Base-by-base conservation (phyloP, 2,329 filamentous ascomycete genomes). In the Xylariaceae sp. region DNA sequence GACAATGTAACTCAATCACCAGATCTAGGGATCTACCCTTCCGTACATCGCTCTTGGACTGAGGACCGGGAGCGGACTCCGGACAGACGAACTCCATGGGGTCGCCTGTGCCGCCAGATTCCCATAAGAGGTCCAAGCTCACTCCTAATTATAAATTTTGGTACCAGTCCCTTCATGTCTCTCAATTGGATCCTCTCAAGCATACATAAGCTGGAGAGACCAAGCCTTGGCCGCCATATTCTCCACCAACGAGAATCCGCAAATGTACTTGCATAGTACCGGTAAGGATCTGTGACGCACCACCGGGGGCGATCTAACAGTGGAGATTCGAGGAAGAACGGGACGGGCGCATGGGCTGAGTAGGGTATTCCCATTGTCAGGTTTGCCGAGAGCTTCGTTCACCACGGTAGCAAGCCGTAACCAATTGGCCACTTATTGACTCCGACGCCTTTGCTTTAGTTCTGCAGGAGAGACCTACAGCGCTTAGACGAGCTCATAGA, bases 41-140 rank as follows among this genome's bases (percentile, higher is more conserved):
- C 57, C 55, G 57, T 40, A 21, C 13, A 45, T 49, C 46, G 49
- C 32, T 32, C 42, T 57, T 55, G 26, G 55, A 40, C 15, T 15
- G 19, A 18, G 12, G 47, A 26, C 16, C 18, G 43, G 50, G 5
- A 18, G 30, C 29, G 16, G 41, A 46, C 34, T 29, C 19, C 53
- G 55, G 55, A 56, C 39, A 43, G 36, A 50, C 44, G 34, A 58
- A 41, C 52, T 53, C 57, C 57, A 59, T 43, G 51, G n/a, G 13
- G 12, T 10, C 46, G 22, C 26, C 34, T 19, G 36, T 32, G 22
- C 30, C 41, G 29, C 36, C n/a, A 53, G 42, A 4, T 26, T 41
- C 39, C 39, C 5, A 21, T 21, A 6, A 34, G 3, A 12, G 45
- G 19, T 22, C 42, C 18, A 30, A 42, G 42, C 42, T 41, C 12